phyloP scores from a whole-genome alignment of 2,329 filamentous ascomycete species.

The Colletotrichum gigasporum region DNA sequence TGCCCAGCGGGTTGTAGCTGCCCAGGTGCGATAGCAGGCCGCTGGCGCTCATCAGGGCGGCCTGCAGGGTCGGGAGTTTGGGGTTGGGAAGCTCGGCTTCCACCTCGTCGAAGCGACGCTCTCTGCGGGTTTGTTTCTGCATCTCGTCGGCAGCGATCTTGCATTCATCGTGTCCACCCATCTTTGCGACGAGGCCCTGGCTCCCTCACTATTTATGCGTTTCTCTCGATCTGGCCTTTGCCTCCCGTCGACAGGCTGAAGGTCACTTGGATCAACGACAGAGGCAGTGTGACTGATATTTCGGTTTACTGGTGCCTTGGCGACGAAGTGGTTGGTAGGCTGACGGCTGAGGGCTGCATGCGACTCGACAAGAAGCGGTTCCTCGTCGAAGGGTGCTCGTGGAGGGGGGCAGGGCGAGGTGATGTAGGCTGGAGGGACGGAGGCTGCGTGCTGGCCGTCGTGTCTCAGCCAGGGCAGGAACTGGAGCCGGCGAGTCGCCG shows the following conservation, averaged over 20 bases:
- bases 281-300: constrained; percentile 15
- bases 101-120: constrained; percentile 58
- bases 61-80: constrained; percentile 37
- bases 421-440: neutral
- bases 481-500: neutral
- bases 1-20: constrained; percentile 65
- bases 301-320: constrained; percentile 20
- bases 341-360: constrained; percentile 20
- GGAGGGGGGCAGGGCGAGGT: neutral
- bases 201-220: constrained; percentile 3
- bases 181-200: neutral
- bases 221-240: neutral
- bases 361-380: neutral
- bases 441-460: neutral
- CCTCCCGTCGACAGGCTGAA: neutral
- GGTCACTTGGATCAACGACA: constrained; percentile 19
- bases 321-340: constrained; percentile 28
- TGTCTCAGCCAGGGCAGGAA: constrained; percentile 13
- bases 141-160: constrained; percentile 47
- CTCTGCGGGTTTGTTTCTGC: constrained; percentile 59
- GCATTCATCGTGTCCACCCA: constrained; percentile 10
- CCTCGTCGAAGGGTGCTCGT: neutral
- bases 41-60: constrained; percentile 43
- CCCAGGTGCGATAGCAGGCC: constrained; percentile 61
- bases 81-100: constrained; percentile 57